Percentiles rank a stretch among this genome's conserved stretches.
These are phyloP conservation scores for Xerocomellus amylosporus DNA, from an alignment of 768 basidiomycete genomes.

Conservation along the genomic window DNA sequence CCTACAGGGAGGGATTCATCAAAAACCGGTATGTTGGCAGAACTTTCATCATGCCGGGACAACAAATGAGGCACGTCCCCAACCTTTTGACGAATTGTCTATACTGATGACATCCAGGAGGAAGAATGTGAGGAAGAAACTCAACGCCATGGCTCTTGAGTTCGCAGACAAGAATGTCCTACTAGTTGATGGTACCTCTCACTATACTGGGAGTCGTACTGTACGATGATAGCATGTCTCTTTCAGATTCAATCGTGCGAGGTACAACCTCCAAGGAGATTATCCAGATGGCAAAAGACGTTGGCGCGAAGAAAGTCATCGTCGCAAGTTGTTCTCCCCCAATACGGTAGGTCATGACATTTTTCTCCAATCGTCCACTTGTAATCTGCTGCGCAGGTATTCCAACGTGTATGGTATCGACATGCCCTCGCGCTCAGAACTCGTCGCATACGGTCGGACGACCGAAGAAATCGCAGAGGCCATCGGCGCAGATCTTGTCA, in stretches of 20 bases:
- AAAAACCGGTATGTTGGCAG: constrained; percentile 98
- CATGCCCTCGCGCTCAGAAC: constrained; percentile 94
- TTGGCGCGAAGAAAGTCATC: constrained; percentile 93
- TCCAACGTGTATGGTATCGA: constrained; percentile 99
- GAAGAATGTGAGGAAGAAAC: constrained; percentile 92
- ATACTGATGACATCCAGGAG: constrained; percentile 44
- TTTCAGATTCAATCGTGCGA: constrained; percentile 91
- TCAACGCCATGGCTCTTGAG: constrained; percentile 98
- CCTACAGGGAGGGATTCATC: constrained; percentile 97
- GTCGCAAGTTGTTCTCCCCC: constrained; percentile 97
- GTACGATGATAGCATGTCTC: neutral
- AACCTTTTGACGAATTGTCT: neutral
- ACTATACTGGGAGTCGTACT: neutral
- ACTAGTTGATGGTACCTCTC: constrained; percentile 81
- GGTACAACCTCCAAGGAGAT: constrained; percentile 99
- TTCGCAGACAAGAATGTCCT: constrained; percentile 90
- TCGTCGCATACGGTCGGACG: constrained; percentile 81
- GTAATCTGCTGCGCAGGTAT: constrained; percentile 43
- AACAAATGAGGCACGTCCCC: constrained; percentile 73
- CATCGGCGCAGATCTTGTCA: constrained; percentile 93
- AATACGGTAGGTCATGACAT: constrained; percentile 58
- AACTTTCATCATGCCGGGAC: constrained; percentile 99
- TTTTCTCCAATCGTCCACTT: neutral
- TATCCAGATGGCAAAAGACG: constrained; percentile 98
- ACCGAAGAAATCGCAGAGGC: constrained; percentile 67